A percentile compares a stretch with the other conserved stretches of the same genome.
These are phyloP conservation scores for Talaromyces sp. DNA, from an alignment of 2,329 filamentous ascomycete species.

Conservation along the genomic window DNA sequence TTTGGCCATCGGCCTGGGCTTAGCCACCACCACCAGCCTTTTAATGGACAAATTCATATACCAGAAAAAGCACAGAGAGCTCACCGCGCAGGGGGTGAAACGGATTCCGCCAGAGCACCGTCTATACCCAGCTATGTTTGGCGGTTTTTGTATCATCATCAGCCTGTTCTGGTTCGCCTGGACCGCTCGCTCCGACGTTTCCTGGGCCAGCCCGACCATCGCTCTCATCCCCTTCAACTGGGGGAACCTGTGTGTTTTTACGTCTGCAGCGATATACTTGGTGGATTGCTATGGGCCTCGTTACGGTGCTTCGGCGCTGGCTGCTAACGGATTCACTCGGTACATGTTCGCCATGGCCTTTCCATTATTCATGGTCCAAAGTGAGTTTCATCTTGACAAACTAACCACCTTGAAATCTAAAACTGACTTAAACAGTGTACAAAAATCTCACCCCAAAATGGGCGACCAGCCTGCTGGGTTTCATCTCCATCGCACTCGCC, in stretches of 20 bases:
- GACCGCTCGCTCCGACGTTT: background rate
- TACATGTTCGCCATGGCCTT: slow-evolving; percentile 27
- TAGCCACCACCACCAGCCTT: slow-evolving; percentile 29
- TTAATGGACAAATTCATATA: slow-evolving; percentile 15
- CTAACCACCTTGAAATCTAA: background rate
- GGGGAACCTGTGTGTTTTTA: background rate
- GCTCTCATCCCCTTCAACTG: background rate
- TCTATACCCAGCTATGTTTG: slow-evolving; percentile 17
- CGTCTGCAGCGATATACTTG: slow-evolving; percentile 9
- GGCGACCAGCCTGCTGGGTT: slow-evolving; percentile 35
- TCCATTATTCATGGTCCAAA: slow-evolving; percentile 30
- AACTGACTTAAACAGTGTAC: slow-evolving; percentile 22
- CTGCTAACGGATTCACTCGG: slow-evolving; percentile 10
- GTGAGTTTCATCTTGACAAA: background rate
- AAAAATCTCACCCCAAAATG: slow-evolving; percentile 30
- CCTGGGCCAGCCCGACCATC: background rate
- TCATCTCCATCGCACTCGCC: slow-evolving; percentile 32
- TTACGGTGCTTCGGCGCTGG: slow-evolving; percentile 11
- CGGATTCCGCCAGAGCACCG: slow-evolving; percentile 17
- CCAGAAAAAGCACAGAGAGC: slow-evolving; percentile 5
- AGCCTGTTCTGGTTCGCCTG: slow-evolving; percentile 12
- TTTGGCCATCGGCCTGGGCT: slow-evolving; percentile 63
- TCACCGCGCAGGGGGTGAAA: background rate
- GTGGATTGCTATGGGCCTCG: slow-evolving; percentile 8
- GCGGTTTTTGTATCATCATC: slow-evolving; percentile 17